These are phyloP conservation scores for Umbelopsis sp. DNA, from an alignment of 371 early-diverging fungal genomes.

Conservation along the genomic window DNA sequence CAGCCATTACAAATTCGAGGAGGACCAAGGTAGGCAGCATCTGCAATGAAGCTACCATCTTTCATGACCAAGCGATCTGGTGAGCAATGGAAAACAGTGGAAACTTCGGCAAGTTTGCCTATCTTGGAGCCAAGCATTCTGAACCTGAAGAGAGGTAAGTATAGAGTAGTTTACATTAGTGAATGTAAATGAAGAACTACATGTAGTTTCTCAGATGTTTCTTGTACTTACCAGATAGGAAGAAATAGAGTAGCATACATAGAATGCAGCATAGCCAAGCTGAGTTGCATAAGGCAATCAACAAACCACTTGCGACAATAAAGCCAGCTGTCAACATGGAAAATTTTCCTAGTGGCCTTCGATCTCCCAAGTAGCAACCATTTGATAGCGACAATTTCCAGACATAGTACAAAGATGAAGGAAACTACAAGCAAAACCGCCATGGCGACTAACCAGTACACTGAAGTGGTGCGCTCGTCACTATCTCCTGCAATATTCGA, in stretches of 20 bases:
- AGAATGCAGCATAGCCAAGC: conserved; percentile 8
- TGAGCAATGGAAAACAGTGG: conserved; percentile 10
- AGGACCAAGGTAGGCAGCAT: conserved; percentile 12
- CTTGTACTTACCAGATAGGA: neutral
- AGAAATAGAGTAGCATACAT: conserved; percentile 3
- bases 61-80: conserved; percentile 9
- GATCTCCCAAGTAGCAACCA: neutral
- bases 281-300: conserved; percentile 4
- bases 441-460: neutral
- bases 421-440: neutral
- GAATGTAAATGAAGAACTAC: too few relatives aligned
- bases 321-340: conserved; percentile 5
- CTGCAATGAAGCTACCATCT: conserved; percentile 8
- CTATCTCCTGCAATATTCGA: neutral
- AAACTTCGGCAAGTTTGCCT: neutral
- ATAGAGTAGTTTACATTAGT: neutral
- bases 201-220: neutral
- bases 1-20: neutral
- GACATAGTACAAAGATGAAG: neutral
- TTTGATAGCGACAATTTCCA: conserved; percentile 6
- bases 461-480: neutral
- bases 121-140: conserved; percentile 10
- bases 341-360: neutral
- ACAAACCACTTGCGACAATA: conserved; percentile 8
- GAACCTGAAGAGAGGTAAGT: neutral